A percentile compares a stretch with the other conserved stretches of the same genome.
Evolutionary conservation across 192 early-diverging fungal species (phyloP).

Genomic region (Pilobolus umbonatus): DNA sequence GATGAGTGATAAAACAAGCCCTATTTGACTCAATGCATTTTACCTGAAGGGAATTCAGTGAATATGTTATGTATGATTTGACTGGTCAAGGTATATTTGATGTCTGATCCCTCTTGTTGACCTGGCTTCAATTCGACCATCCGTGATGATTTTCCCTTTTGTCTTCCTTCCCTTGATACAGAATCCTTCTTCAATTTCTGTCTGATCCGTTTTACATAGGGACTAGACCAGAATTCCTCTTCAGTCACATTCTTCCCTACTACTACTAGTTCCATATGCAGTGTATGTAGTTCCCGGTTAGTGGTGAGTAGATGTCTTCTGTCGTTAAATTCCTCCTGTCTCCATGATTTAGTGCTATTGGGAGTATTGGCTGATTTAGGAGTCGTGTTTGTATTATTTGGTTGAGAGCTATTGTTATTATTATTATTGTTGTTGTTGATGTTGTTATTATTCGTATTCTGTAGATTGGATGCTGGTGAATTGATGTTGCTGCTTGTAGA

Average conservation of each 20-base stretch:
- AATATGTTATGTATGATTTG: conserved; percentile 87
- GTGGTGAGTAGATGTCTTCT: conserved; percentile 60
- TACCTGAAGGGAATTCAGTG: conserved; percentile 78
- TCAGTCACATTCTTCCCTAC: conserved; percentile 65
- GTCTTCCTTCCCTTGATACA: conserved; percentile 60
- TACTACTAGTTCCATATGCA: conserved; percentile 78
- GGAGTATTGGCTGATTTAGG: neutral
- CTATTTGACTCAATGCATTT: conserved; percentile 2
- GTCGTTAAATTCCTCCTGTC: conserved; percentile 54
- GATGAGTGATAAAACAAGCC: neutral
- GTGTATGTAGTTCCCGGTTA: conserved; percentile 58
- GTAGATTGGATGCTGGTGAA: neutral
- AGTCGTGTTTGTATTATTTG: conserved; percentile 1
- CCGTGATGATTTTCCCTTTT: conserved; percentile 75
- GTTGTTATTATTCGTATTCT: neutral
- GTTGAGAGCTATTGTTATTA: neutral
- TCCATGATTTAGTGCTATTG: neutral
- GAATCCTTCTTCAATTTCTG: conserved; percentile 64
- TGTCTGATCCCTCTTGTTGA: conserved; percentile 69
- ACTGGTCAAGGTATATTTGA: conserved; percentile 84
- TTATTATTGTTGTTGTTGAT: neutral
- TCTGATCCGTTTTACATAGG: conserved; percentile 48
- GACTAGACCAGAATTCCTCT: conserved; percentile 91
- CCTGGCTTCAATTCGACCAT: conserved; percentile 63
- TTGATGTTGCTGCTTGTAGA: neutral